Percentiles rank a stretch among this genome's conserved stretches.
These are phyloP conservation scores for Myxozyma monticola DNA, from an alignment of 805 yeast genomes.

Conservation along the genomic window DNA sequence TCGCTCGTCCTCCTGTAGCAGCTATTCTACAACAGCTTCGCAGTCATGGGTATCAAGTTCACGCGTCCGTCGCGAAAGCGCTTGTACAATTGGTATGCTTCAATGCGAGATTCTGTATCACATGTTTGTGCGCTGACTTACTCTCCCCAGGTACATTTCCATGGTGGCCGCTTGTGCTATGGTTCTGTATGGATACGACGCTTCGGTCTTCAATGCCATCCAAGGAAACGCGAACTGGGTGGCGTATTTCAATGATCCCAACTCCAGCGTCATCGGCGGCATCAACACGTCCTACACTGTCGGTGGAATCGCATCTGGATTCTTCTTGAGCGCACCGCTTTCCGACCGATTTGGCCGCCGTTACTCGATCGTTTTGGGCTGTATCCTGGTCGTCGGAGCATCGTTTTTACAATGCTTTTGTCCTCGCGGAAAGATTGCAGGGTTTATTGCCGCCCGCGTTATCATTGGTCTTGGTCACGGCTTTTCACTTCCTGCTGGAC, in stretches of 20 bases:
- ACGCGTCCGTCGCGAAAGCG: conserved; percentile 15
- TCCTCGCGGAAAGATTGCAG: conserved; percentile 48
- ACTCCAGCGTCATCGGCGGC: conserved; percentile 31
- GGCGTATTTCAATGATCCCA: conserved; percentile 29
- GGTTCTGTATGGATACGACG: conserved; percentile 35
- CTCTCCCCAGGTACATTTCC: conserved; percentile 26
- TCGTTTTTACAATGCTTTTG: conserved; percentile 60
- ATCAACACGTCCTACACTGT: conserved; percentile 33
- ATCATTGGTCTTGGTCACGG: conserved; percentile 57
- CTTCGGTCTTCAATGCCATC: conserved; percentile 34
- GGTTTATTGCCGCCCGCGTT: conserved; percentile 54
- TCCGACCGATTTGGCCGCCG: conserved; percentile 30
- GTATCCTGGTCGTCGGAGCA: conserved; percentile 66
- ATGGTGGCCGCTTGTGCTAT: conserved; percentile 32
- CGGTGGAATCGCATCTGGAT: conserved; percentile 32
- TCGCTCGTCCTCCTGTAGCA: no score
- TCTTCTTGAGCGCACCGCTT: conserved; percentile 31
- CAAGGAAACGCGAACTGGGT: conserved; percentile 33
- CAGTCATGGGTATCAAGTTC: background rate
- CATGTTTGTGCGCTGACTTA: background rate
- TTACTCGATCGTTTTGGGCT: conserved; percentile 41
- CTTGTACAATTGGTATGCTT: conserved; percentile 16
- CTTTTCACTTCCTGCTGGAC: conserved; percentile 50
- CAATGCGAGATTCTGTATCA: background rate
- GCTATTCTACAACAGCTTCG: no score